Conservation (phyloP, 2,329 filamentous ascomycete genomes). For the Stagonosporopsis tanaceti region DNA sequence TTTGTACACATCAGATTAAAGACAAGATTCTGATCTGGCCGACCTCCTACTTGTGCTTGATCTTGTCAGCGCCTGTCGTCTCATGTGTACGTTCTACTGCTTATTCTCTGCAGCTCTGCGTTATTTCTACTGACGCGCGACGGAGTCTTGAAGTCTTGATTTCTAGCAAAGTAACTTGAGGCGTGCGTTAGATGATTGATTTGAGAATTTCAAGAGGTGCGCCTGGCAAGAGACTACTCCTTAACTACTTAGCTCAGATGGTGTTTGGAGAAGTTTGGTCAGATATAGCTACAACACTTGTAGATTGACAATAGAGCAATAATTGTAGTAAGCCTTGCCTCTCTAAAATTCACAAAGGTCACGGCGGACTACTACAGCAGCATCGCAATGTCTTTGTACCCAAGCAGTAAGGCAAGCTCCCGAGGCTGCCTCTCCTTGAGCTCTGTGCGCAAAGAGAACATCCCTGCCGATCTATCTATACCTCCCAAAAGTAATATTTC, state of each 20-base stretch:
- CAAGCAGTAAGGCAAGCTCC: conserved; percentile 3
- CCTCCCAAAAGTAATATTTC: neutral
- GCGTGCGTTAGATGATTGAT: neutral
- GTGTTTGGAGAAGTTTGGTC: conserved; percentile 1
- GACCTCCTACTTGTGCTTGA: neutral
- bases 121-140: neutral
- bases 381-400: neutral
- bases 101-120: neutral
- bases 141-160: no score
- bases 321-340: neutral
- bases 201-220: neutral
- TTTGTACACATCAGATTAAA: neutral
- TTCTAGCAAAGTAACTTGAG: no score
- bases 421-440: neutral
- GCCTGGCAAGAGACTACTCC: neutral
- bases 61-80: neutral
- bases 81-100: neutral
- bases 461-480: neutral
- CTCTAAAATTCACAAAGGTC: neutral
- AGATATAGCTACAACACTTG: neutral
- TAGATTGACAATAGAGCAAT: neutral
- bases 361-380: neutral
- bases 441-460: conserved; percentile 1
- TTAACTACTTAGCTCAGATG: neutral
- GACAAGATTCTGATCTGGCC: neutral